Base-by-base conservation (phyloP, 2,329 filamentous ascomycete species). In the Pestalotiopsis sp. region DNA sequence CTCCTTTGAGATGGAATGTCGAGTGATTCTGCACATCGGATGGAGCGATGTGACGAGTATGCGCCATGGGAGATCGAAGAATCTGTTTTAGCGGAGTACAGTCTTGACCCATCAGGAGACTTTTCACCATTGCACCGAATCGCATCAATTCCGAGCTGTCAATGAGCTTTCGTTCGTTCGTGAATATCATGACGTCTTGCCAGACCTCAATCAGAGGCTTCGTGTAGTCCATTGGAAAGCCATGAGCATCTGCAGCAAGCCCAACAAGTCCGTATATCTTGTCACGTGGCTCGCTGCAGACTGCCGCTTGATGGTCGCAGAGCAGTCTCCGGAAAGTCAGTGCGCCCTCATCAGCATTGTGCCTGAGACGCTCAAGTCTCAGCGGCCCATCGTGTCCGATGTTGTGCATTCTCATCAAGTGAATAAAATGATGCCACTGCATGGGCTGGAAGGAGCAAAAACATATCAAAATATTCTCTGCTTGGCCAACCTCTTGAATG, bases 241-340 rank as follows among this genome's bases (percentile, higher is more conserved):
- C 68, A 0, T 67, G 64, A 39, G 70, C 70, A 59, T 77, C 75
- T 4, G 65, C 64, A 17, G 76, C 73, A 3, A 78, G 65, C 0
- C 76, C 73, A 24, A 77, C 65, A 1, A 78, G 70, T 0, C 73
- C 76, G 67, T 76, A 78, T 4, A 78, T 67, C 48, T 78, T 77
- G 65, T 78, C 76, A 30, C 70, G 73, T 13, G 64, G 71, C 11
- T 78, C 77, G 59, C 70, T 69, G 64, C 75, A 78, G 1, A 70
- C 63, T 7, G 75, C 72, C 3, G 69, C 62, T 30, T 64, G 64
- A 58, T 77, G 72, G 17, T 70, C 71, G 26, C 71, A 59, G 5
- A 78, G 70, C 0, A 78, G 70, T 5, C 67, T 66, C 17, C 59
- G 69, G 3, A 75, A 65, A 11, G 69, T 73, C 55, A 73, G 68